Evolutionary conservation across 2,329 filamentous ascomycete species (phyloP).

Genomic region (Gyromitra esculenta): DNA sequence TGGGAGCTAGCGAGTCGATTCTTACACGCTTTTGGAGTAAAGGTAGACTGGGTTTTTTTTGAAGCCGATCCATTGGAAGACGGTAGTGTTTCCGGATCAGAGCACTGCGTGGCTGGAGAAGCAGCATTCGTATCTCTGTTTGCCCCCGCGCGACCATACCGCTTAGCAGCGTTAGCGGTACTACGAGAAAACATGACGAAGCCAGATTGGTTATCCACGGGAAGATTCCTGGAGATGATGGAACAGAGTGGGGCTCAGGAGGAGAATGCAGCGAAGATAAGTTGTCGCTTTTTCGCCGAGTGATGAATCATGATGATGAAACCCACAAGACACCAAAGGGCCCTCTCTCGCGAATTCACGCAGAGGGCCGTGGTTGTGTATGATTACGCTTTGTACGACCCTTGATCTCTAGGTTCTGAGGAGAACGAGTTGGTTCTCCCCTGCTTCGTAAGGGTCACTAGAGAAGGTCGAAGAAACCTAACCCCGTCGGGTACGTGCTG

Average conservation of each 20-base stretch:
- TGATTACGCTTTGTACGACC: not conserved
- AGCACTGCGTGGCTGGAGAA: not conserved
- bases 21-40: not conserved
- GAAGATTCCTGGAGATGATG: not conserved
- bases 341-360: not conserved
- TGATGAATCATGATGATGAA: not conserved
- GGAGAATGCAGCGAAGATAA: not conserved
- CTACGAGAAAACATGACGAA: not conserved
- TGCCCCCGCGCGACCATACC: not conserved
- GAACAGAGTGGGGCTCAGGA: not conserved
- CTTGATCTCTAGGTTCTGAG: not conserved
- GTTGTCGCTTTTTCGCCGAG: not conserved
- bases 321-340: not conserved
- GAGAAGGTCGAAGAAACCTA: not conserved
- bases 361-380: not conserved
- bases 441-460: not conserved
- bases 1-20: slow-evolving; percentile 2
- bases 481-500: not conserved
- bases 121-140: not conserved
- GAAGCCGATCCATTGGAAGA: not conserved
- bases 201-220: not conserved
- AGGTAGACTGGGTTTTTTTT: not conserved
- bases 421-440: not conserved
- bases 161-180: not conserved
- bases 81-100: not conserved